Evolutionary conservation across 805 yeast species (phyloP).

Genomic region (Yarrowia divulgata): DNA sequence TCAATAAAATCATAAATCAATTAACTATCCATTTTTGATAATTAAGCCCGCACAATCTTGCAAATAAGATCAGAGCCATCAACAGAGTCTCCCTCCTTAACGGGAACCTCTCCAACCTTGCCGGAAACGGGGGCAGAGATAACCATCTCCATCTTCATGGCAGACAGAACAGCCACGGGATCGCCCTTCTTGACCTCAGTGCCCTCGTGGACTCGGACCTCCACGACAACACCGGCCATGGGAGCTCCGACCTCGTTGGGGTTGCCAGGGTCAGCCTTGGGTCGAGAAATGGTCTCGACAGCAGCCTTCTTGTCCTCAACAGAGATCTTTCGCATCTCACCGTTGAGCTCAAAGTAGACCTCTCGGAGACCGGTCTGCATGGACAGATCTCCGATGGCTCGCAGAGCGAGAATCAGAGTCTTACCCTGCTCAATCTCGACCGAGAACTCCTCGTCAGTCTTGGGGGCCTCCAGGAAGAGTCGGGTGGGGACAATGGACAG

Average conservation of each 20-base stretch:
- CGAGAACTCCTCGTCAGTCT: conserved; percentile 83
- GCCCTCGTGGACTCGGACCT: conserved; percentile 88
- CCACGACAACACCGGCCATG: conserved; percentile 98
- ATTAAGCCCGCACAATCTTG: conserved; percentile 55
- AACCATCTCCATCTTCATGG: conserved; percentile 99
- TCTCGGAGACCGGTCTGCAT: conserved; percentile 89
- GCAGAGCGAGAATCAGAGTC: conserved; percentile 84
- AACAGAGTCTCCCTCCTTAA: conserved; percentile 92
- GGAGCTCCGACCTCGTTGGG: conserved; percentile 97
- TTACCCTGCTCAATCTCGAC: conserved; percentile 96
- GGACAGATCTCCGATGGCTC: conserved; percentile 91
- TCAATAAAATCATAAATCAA: conserved; percentile 31
- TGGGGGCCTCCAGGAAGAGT: conserved; percentile 86
- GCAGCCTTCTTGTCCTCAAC: conserved; percentile 88
- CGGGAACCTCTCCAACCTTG: conserved; percentile 73
- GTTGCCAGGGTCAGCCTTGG: conserved; percentile 87
- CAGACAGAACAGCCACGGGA: conserved; percentile 89
- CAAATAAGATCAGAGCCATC: conserved; percentile 91
- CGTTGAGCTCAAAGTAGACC: conserved; percentile 96
- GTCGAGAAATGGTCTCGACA: conserved; percentile 82
- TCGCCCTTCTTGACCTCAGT: conserved; percentile 95
- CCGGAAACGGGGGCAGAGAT: conserved; percentile 92
- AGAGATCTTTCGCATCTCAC: conserved; percentile 96
- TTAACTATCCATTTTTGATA: conserved; percentile 14
- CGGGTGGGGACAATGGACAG: conserved; percentile 93